Percentiles rank a stretch among this genome's conserved stretches.
phyloP scores from a whole-genome alignment of 75 land plant species.

The Pinus taeda region DNA sequence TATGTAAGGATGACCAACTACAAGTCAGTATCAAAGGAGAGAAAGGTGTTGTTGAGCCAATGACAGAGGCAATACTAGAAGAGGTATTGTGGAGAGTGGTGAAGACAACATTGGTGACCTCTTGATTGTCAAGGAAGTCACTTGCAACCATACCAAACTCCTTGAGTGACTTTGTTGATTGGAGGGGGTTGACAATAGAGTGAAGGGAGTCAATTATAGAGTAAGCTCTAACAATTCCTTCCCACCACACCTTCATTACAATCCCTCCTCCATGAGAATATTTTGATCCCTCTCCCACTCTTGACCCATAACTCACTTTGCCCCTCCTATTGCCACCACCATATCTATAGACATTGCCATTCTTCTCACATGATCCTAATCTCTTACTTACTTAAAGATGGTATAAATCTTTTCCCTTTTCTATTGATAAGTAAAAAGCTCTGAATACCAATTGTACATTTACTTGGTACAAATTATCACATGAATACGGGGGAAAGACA shows the following conservation, averaged over 20 bases:
- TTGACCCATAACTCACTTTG: too few relatives aligned
- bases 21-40: constrained; percentile 39
- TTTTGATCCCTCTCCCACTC: too few relatives aligned
- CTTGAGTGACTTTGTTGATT: constrained; percentile 18
- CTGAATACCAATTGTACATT: too few relatives aligned
- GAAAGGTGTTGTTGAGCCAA: constrained; percentile 93
- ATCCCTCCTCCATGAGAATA: too few relatives aligned
- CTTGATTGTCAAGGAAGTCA: constrained; percentile 60
- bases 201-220: constrained; percentile 48
- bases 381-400: too few relatives aligned
- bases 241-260: background rate
- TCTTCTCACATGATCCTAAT: too few relatives aligned
- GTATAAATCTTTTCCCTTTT: too few relatives aligned
- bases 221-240: constrained; percentile 17
- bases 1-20: constrained; percentile 37
- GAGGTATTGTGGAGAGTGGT: constrained; percentile 37
- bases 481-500: too few relatives aligned
- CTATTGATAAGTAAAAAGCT: too few relatives aligned
- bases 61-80: constrained; percentile 91
- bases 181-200: background rate
- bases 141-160: constrained; percentile 86
- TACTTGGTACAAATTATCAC: too few relatives aligned
- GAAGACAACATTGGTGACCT: constrained; percentile 48
- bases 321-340: too few relatives aligned
- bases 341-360: too few relatives aligned